Conservation (phyloP, 2,329 filamentous ascomycete genomes). For the Ceratocystis cacaofunesta region DNA sequence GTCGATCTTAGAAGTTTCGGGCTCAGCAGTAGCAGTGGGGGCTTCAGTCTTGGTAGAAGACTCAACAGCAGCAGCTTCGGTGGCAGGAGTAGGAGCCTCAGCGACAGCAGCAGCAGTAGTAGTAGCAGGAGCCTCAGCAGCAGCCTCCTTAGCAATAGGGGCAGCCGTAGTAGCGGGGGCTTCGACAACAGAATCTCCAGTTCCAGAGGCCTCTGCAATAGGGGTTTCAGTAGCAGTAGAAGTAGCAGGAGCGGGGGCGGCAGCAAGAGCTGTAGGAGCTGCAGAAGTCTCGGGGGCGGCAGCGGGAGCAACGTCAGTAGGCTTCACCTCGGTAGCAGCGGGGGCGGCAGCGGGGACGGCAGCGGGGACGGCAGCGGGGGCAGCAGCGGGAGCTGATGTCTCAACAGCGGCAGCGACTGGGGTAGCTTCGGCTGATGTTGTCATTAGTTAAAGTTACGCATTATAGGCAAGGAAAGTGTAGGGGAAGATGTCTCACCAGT, state of each 20-base stretch:
- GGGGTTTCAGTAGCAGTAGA: neutral
- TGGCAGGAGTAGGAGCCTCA: constrained; percentile 16
- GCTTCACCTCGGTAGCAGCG: constrained; percentile 21
- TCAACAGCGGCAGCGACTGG: constrained; percentile 19
- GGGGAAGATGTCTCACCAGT: no score
- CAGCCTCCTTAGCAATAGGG: constrained; percentile 10
- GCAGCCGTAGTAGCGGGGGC: constrained; percentile 22
- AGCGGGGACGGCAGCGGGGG: constrained; percentile 15
- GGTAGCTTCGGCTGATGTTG: no score
- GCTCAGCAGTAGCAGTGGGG: constrained; percentile 11
- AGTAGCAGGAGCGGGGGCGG: constrained; percentile 4
- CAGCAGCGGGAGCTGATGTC: constrained; percentile 6
- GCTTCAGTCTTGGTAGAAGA: constrained; percentile 12
- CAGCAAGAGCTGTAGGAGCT: constrained; percentile 4
- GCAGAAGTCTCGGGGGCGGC: constrained; percentile 2
- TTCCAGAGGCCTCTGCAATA: constrained; percentile 3
- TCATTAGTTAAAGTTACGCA: no score
- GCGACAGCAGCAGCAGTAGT: neutral
- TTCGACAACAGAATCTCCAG: constrained; percentile 18
- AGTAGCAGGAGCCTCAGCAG: constrained; percentile 19
- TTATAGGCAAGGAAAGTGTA: no score
- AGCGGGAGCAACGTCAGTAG: constrained; percentile 20
- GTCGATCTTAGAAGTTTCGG: constrained; percentile 16
- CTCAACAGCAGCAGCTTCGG: constrained; percentile 6
- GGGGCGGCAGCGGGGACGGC: constrained; percentile 18